phyloP scores from a whole-genome alignment of 257 asterid genomes.

The Agastache rugosa region DNA sequence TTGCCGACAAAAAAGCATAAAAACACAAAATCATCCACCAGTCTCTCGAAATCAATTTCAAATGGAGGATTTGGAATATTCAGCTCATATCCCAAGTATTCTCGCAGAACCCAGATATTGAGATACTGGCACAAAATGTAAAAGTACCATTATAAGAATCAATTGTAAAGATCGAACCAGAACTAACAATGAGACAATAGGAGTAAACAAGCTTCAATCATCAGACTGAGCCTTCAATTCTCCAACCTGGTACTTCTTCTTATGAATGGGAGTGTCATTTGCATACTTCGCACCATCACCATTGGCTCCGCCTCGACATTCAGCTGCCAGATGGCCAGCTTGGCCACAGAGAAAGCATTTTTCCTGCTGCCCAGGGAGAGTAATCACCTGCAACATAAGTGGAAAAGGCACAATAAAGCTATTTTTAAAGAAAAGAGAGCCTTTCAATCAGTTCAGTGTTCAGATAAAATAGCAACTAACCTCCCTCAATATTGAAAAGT shows the following conservation, averaged over 20 bases:
- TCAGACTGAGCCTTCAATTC: conserved; percentile 22
- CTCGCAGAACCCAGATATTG: conserved; percentile 89
- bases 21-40: conserved; percentile 96
- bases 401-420: conserved; percentile 14
- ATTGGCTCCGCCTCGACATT: conserved; percentile 59
- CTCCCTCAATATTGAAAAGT: conserved; percentile 95
- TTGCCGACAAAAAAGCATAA: conserved; percentile 96
- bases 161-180: conserved; percentile 21
- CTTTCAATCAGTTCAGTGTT: conserved; percentile 9
- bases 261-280: conserved; percentile 70
- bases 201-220: conserved; percentile 31
- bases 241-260: conserved; percentile 90
- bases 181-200: conserved; percentile 11
- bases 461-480: conserved; percentile 51
- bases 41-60: conserved; percentile 81
- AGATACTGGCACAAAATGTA: conserved; percentile 65
- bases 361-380: conserved; percentile 83
- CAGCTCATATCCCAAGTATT: conserved; percentile 86
- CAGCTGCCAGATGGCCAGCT: conserved; percentile 91
- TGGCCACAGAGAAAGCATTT: conserved; percentile 92
- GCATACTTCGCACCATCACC: conserved; percentile 50
- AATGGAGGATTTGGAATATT: conserved; percentile 74
- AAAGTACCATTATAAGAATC: conserved; percentile 37
- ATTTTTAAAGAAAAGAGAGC: conserved; percentile 8
- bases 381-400: conserved; percentile 65